phyloP scores from a whole-genome alignment of 441 rosid genomes.

The Corymbia calophylla region DNA sequence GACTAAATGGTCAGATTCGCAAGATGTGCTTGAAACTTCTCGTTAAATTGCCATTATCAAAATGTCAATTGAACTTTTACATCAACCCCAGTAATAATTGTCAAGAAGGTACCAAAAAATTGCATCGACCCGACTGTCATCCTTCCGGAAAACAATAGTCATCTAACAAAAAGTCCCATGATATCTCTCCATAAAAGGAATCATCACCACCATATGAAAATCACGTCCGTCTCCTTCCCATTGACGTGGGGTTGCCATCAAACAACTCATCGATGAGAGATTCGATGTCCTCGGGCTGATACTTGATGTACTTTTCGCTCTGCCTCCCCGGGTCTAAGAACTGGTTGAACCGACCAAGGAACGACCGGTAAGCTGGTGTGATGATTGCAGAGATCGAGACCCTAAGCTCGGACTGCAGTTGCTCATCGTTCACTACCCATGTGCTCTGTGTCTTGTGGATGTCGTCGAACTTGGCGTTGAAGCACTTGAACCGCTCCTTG shows the following conservation, averaged over 20 bases:
- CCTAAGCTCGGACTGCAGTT: constrained; percentile 19
- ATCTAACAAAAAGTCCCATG: background rate
- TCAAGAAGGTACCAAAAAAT: background rate
- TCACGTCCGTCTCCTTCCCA: constrained; percentile 4
- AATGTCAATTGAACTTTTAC: background rate
- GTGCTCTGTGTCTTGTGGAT: constrained; percentile 18
- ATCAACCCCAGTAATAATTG: background rate
- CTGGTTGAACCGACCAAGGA: constrained; percentile 14
- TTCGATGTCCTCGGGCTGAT: constrained; percentile 18
- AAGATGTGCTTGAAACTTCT: background rate
- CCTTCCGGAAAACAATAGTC: background rate
- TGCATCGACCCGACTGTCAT: background rate
- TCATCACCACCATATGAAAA: background rate
- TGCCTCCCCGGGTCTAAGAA: constrained; percentile 10
- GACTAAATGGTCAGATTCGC: background rate
- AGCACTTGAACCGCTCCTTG: constrained; percentile 17
- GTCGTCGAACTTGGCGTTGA: constrained; percentile 14
- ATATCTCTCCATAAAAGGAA: background rate
- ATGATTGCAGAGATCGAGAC: constrained; percentile 9
- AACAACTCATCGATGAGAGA: constrained; percentile 12
- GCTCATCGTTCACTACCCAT: constrained; percentile 21
- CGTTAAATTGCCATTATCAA: background rate
- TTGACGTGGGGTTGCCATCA: constrained; percentile 9
- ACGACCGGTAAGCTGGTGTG: constrained; percentile 17
- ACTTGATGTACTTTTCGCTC: constrained; percentile 19